These are phyloP conservation scores for Withania somnifera DNA, from an alignment of 305 asterid genomes.

Conservation along the genomic window DNA sequence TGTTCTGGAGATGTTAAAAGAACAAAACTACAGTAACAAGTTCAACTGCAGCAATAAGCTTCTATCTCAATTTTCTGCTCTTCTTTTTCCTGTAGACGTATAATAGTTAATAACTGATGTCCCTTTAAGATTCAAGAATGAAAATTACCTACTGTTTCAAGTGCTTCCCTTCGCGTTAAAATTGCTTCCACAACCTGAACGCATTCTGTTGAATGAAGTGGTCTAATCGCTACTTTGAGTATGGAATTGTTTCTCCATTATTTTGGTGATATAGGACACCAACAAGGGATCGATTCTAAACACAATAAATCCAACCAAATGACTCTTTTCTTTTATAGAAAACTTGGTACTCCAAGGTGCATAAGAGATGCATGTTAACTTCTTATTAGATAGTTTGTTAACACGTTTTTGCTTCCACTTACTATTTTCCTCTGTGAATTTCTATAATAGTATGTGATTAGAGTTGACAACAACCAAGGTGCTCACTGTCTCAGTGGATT, in stretches of 20 bases:
- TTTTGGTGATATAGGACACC: neutral
- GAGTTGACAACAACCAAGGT: slow-evolving; percentile 9
- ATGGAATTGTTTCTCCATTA: neutral
- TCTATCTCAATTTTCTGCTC: neutral
- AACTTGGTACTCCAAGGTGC: neutral
- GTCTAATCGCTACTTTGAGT: neutral
- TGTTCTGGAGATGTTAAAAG: neutral
- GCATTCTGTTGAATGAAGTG: neutral
- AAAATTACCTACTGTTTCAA: neutral
- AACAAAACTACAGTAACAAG: neutral
- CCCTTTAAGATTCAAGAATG: neutral
- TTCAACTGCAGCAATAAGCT: neutral
- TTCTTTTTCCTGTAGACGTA: neutral
- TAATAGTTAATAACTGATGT: neutral
- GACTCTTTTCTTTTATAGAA: neutral
- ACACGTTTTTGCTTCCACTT: neutral
- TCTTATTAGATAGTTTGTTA: neutral
- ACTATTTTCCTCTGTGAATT: neutral
- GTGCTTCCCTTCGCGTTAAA: neutral
- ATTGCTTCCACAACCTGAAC: neutral
- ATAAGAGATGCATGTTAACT: neutral
- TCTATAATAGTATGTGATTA: slow-evolving; percentile 12
- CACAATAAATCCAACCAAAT: neutral
- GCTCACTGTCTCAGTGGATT: slow-evolving; percentile 19
- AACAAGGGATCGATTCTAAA: neutral